Evolutionary conservation across 2,329 filamentous ascomycete species (phyloP).

Genomic region (Claviceps sp.): DNA sequence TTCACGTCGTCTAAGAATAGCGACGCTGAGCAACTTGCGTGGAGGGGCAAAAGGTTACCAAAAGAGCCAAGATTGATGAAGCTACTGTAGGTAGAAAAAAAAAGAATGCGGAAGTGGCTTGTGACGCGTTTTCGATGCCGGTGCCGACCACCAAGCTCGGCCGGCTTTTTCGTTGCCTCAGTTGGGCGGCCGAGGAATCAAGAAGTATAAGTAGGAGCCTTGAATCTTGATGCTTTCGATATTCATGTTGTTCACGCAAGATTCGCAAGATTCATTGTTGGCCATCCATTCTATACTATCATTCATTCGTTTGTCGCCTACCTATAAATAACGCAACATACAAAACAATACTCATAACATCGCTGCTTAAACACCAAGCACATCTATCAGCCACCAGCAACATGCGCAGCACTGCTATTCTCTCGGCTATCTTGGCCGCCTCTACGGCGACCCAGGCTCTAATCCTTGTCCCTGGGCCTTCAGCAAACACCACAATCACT

Average conservation of each 20-base stretch:
- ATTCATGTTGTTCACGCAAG: not conserved
- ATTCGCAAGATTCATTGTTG: not conserved
- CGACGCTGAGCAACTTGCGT: not conserved
- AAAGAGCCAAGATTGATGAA: not conserved
- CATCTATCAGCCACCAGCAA: slow-evolving; percentile 1
- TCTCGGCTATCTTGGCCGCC: slow-evolving; percentile 9
- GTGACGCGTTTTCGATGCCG: slow-evolving; percentile 1
- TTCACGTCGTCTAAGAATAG: slow-evolving; percentile 4
- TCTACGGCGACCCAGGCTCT: slow-evolving; percentile 1
- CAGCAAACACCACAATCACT: not conserved
- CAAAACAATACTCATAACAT: too few species aligned
- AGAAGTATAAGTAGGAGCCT: slow-evolving; percentile 3
- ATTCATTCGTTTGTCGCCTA: too few species aligned
- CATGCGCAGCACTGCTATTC: slow-evolving; percentile 10
- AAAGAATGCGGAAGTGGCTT: not conserved
- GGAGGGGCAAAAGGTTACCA: not conserved
- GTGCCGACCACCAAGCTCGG: not conserved
- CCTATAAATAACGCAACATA: too few species aligned
- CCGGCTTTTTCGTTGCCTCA: not conserved
- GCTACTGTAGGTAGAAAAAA: too few species aligned
- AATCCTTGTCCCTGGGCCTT: not conserved
- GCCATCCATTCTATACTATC: not conserved
- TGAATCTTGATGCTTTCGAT: not conserved
- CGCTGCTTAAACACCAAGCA: not conserved
- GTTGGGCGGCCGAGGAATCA: not conserved